Base-by-base conservation (phyloP, 208 protist species). In the Leishmania major region DNA sequence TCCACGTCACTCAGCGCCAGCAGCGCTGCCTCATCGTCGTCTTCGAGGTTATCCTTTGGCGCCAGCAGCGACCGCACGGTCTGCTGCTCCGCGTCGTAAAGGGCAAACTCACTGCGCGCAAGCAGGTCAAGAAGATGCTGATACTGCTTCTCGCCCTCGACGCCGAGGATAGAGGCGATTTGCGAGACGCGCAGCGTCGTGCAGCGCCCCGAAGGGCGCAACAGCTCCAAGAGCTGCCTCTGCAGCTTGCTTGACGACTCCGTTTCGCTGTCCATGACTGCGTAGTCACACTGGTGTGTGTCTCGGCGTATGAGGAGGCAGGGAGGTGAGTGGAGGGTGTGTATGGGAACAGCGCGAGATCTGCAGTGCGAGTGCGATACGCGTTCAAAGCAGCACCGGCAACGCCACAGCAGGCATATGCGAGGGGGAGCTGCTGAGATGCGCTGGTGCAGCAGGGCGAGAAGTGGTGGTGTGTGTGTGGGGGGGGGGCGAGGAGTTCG, bases 261-360 rank as follows among this genome's bases (percentile, higher is more conserved):
- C 40, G 83, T 78, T 22, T 91, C 88, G 60, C 81, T 86, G 73
- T 94, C 89, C 84, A 91, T 93, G 73, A 77, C 86, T n/a, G 75
- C 55, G 25, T 31, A 69, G 11, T 69, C 62, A 2, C 31, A 53
- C 4, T 37, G 45, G 57, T 51, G 40, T 49, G 22, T 35, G 55
- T 78, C 4, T 53, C 40, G 6, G 45, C 37, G 47, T 75, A 15
- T 57, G 5, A 31, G 57, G 57, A 31, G 57, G 57, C 28, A 62
- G 13, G 25, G 57, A 3, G n/a, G 69, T 53, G 25, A 8, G 47
- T 75, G n/a, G 13, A 11, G 31, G 60, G 5, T 79, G 64, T 71
- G 59, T 37, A 74, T 37, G 43, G 43, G 43, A 37, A 3, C 7
- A 25, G 28, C 15, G 47, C 15, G 47, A n/a, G 71, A 37, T 57